Percentiles rank a stretch among this genome's conserved stretches.
These are phyloP conservation scores for Leccinum rimulosum DNA, from an alignment of 768 basidiomycete genomes.

Conservation along the genomic window DNA sequence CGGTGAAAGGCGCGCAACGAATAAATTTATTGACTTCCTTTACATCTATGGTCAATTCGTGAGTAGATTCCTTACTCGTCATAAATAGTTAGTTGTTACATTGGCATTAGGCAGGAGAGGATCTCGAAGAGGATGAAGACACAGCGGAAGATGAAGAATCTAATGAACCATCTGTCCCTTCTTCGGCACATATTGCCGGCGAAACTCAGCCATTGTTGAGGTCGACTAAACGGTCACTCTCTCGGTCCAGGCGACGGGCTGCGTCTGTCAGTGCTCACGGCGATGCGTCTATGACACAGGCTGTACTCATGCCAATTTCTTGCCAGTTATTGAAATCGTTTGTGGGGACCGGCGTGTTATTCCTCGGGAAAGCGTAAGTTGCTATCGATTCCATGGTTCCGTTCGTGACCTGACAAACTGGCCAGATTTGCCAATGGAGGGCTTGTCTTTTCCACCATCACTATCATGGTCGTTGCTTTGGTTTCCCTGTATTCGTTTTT, in stretches of 20 bases:
- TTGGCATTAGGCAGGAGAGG: constrained; percentile 75
- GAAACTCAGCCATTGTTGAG: constrained; percentile 62
- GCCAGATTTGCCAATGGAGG: constrained; percentile 93
- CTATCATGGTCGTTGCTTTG: constrained; percentile 76
- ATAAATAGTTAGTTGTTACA: background rate
- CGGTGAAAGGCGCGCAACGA: constrained; percentile 60
- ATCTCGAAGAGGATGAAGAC: constrained; percentile 84
- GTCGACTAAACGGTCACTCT: constrained; percentile 39
- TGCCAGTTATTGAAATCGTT: constrained; percentile 85
- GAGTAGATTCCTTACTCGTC: constrained; percentile 33
- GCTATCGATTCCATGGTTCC: background rate
- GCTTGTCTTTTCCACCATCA: constrained; percentile 79
- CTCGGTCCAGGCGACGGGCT: constrained; percentile 53
- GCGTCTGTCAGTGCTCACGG: constrained; percentile 65
- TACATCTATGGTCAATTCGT: constrained; percentile 96
- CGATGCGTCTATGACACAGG: constrained; percentile 88
- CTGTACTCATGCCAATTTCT: constrained; percentile 63
- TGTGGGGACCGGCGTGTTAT: constrained; percentile 92
- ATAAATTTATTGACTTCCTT: constrained; percentile 93
- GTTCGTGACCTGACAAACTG: constrained; percentile 5
- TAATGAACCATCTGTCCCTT: constrained; percentile 24
- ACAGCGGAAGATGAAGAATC: constrained; percentile 57
- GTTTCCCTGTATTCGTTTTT: constrained; percentile 94
- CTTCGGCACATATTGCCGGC: constrained; percentile 12
- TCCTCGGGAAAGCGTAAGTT: constrained; percentile 86